A percentile compares a stretch with the other conserved stretches of the same genome.
Conservation (phyloP, 495 filamentous ascomycete genomes). For the Viridothelium virens region DNA sequence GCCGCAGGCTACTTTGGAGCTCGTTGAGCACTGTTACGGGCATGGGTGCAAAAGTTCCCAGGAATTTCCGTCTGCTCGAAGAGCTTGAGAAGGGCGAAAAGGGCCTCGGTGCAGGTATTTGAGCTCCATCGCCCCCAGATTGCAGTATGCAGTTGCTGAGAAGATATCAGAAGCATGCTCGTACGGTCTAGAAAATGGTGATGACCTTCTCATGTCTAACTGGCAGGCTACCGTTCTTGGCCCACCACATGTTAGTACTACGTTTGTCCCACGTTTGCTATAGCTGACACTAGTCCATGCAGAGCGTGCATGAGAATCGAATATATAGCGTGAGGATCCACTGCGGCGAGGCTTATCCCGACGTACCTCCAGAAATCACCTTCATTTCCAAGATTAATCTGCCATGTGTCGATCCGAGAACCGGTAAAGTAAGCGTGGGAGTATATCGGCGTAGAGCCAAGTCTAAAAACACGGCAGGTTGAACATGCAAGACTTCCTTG, state of each 20-base stretch:
- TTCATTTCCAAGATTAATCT: slow-evolving; percentile 93
- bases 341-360: slow-evolving; percentile 84
- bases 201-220: slow-evolving; percentile 94
- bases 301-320: slow-evolving; percentile 96
- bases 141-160: slow-evolving; percentile 10
- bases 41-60: slow-evolving; percentile 79
- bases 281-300: background rate
- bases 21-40: background rate
- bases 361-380: slow-evolving; percentile 75
- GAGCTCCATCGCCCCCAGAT: slow-evolving; percentile 7
- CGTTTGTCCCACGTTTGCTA: background rate
- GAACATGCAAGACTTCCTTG: slow-evolving; percentile 75
- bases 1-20: background rate
- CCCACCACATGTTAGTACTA: slow-evolving; percentile 74
- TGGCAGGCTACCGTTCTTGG: slow-evolving; percentile 98
- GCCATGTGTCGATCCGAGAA: slow-evolving; percentile 73
- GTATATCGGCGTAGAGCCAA: background rate
- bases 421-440: slow-evolving; percentile 55
- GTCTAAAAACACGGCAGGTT: slow-evolving; percentile 47
- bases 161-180: slow-evolving; percentile 74
- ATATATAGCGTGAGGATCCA: slow-evolving; percentile 98
- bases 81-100: slow-evolving; percentile 99
- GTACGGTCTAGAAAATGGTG: slow-evolving; percentile 88
- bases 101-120: slow-evolving; percentile 79
- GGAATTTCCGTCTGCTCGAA: slow-evolving; percentile 92